Percentiles rank a stretch among this genome's conserved stretches.
These are phyloP conservation scores for Triticum aestivum DNA, from an alignment of 176 grass and related monocot species.

Conservation along the genomic window DNA sequence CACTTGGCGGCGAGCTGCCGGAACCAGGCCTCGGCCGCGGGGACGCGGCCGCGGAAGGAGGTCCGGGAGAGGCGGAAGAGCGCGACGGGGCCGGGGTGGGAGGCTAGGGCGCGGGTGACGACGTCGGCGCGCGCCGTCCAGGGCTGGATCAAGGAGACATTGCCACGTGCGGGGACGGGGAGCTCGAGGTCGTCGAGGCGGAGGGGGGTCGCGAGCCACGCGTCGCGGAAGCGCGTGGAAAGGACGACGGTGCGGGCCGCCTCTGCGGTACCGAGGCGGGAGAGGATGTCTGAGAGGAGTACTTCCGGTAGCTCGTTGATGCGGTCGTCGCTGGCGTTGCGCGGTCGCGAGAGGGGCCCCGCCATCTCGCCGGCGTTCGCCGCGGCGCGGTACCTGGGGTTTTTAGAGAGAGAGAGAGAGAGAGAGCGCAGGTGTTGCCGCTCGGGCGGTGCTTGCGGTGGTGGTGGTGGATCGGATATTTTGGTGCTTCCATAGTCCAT, in stretches of 20 bases:
- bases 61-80: conserved; percentile 14
- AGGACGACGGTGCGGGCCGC: conserved; percentile 22
- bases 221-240: conserved; percentile 23
- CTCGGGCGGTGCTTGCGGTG: no score
- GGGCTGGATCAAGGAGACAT: background rate
- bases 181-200: conserved; percentile 29
- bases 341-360: background rate
- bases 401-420: no score
- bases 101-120: conserved; percentile 13
- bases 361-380: conserved; percentile 22
- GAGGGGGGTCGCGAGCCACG: conserved; percentile 35
- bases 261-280: conserved; percentile 21
- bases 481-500: no score
- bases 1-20: conserved; percentile 7
- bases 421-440: no score
- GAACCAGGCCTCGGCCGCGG: conserved; percentile 27
- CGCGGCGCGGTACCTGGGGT: background rate
- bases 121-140: background rate
- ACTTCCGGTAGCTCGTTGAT: conserved; percentile 30
- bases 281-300: conserved; percentile 36
- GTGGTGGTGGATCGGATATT: no score
- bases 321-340: background rate
- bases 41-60: conserved; percentile 6
- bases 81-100: conserved; percentile 4
- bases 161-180: background rate